phyloP scores from a whole-genome alignment of 2,329 filamentous ascomycete genomes.

The Ophiobolus disseminans region DNA sequence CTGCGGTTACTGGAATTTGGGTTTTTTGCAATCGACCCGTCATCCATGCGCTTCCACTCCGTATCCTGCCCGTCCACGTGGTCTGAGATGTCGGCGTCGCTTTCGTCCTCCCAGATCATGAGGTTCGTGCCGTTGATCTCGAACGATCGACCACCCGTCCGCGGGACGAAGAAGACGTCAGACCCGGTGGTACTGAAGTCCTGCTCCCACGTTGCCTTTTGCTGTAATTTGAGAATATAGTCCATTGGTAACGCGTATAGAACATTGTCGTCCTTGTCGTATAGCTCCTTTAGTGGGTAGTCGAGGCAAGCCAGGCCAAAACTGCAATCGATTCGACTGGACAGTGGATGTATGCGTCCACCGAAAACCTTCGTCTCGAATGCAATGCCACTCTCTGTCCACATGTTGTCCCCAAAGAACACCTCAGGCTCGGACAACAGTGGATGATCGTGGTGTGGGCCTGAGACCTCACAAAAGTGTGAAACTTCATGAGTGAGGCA shows the following conservation, averaged over 20 bases:
- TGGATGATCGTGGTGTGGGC: constrained; percentile 45
- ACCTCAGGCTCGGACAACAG: constrained; percentile 46
- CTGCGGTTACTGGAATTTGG: constrained; percentile 43
- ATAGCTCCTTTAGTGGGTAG: constrained; percentile 45
- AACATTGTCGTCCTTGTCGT: constrained; percentile 48
- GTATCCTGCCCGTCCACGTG: constrained; percentile 47
- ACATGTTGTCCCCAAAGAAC: constrained; percentile 50
- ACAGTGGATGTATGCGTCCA: constrained; percentile 48
- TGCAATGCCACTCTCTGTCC: constrained; percentile 50
- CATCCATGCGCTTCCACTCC: constrained; percentile 46
- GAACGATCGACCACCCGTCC: constrained; percentile 45
- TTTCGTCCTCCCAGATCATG: constrained; percentile 51
- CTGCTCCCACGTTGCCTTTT: constrained; percentile 47
- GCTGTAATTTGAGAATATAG: constrained; percentile 47
- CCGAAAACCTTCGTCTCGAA: constrained; percentile 51
- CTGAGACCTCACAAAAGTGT: constrained; percentile 50
- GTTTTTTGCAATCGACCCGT: constrained; percentile 48
- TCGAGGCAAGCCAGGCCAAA: constrained; percentile 47
- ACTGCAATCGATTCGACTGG: constrained; percentile 48
- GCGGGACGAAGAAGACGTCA: constrained; percentile 46
- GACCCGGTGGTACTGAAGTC: constrained; percentile 34
- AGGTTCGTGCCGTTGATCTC: constrained; percentile 49
- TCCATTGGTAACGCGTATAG: constrained; percentile 50
- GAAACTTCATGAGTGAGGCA: constrained; percentile 50
- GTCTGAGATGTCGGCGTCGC: constrained; percentile 47